Evolutionary conservation across 441 rosid species (phyloP).

Genomic region (Mallotus japonicus): DNA sequence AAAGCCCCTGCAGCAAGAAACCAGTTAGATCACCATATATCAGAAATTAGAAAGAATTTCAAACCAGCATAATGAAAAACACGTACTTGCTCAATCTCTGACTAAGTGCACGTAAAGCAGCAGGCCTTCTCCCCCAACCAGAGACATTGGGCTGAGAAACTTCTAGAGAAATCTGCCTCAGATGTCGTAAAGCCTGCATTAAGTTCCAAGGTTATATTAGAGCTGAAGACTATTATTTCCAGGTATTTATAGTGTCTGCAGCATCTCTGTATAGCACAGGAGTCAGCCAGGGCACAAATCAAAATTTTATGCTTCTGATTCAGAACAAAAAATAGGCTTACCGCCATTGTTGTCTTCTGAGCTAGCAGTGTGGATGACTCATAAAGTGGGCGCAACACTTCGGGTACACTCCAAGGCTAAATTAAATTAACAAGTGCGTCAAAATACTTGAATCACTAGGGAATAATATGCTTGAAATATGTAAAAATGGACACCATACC

Average conservation of each 20-base stretch:
- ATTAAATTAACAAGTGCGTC: conserved; percentile 11
- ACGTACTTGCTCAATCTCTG: conserved; percentile 90
- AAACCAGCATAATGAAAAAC: conserved; percentile 5
- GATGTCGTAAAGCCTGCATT: conserved; percentile 76
- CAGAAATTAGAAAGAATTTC: not conserved
- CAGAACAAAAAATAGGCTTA: conserved; percentile 35
- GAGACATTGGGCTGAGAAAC: conserved; percentile 73
- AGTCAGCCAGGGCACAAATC: not conserved
- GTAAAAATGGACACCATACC: conserved; percentile 35
- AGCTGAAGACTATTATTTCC: not conserved
- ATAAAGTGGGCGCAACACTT: conserved; percentile 88
- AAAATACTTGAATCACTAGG: conserved; percentile 14
- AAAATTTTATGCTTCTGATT: not conserved
- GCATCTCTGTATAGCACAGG: not conserved
- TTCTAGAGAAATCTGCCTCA: conserved; percentile 91
- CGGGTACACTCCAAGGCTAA: conserved; percentile 95
- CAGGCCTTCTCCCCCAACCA: conserved; percentile 97
- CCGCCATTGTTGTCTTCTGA: conserved; percentile 91
- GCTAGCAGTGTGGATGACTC: conserved; percentile 92
- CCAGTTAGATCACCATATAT: conserved; percentile 11
- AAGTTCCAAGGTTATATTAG: conserved; percentile 6
- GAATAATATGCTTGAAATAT: conserved; percentile 9
- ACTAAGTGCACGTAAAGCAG: conserved; percentile 85
- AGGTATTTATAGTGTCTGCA: not conserved
- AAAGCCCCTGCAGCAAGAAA: conserved; percentile 60